These are phyloP conservation scores for Coemansia sp. DNA, from an alignment of 192 early-diverging fungal genomes.

Conservation along the genomic window DNA sequence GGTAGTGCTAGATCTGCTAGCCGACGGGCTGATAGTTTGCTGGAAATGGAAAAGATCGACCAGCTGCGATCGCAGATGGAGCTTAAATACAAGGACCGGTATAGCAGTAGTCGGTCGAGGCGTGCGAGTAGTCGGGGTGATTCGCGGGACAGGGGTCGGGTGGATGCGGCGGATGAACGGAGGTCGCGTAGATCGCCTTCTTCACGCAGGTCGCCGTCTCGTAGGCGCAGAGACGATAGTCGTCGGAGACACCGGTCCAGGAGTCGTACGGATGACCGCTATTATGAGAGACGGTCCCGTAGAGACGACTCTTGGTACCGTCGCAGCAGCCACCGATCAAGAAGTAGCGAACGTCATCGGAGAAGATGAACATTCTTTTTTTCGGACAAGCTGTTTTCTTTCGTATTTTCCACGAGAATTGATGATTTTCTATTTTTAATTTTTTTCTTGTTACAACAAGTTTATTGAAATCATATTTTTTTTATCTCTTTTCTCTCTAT, in stretches of 20 bases:
- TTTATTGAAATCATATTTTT: not conserved
- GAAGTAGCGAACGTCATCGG: constrained; percentile 21
- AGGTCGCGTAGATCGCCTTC: not conserved
- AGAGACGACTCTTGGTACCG: constrained; percentile 13
- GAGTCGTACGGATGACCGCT: constrained; percentile 8
- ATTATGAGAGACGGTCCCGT: constrained; percentile 6
- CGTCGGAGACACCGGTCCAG: too few species aligned
- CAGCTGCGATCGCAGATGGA: constrained; percentile 19
- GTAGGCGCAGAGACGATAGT: not conserved
- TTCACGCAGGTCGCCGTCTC: too few species aligned
- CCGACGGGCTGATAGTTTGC: too few species aligned
- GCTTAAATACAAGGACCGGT: constrained; percentile 7
- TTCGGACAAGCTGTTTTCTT: not conserved
- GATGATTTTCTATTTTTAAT: not conserved
- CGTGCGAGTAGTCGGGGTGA: not conserved
- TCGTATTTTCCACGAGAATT: not conserved
- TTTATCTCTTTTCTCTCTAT: not conserved
- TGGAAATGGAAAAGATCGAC: too few species aligned
- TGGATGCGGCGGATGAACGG: not conserved
- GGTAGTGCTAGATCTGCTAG: too few species aligned
- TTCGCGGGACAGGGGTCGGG: not conserved
- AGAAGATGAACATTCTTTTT: not conserved
- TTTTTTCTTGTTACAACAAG: not conserved
- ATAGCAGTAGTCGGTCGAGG: not conserved
- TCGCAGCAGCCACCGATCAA: constrained; percentile 10